Percentiles rank a stretch among this genome's conserved stretches.
These are phyloP conservation scores for Otatea glauca DNA, from an alignment of 176 grass and related monocot genomes.

Conservation along the genomic window DNA sequence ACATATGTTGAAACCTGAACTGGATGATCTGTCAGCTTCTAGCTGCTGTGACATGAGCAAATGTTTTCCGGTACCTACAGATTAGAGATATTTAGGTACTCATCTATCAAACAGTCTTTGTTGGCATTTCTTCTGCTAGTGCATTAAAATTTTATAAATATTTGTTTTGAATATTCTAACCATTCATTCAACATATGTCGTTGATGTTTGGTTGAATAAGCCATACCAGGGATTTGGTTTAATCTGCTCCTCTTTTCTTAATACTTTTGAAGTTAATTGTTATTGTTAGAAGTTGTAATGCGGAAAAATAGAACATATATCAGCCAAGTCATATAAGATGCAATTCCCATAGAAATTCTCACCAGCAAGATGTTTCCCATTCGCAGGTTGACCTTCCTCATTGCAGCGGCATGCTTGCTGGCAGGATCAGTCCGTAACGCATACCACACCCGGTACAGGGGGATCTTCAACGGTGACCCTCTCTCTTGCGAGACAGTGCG, in stretches of 20 bases:
- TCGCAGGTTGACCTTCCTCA: constrained; percentile 76
- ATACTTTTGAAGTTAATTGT: neutral
- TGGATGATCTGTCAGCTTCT: neutral
- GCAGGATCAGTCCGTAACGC: constrained; percentile 85
- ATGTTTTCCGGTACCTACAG: neutral
- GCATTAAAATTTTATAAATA: neutral
- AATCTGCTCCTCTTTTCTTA: neutral
- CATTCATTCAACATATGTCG: neutral
- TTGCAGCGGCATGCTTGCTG: constrained; percentile 74
- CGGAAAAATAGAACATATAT: neutral
- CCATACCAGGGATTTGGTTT: neutral
- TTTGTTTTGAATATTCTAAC: neutral
- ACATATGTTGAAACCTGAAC: constrained; percentile 3
- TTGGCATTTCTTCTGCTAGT: neutral
- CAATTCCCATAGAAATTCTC: neutral
- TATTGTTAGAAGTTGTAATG: neutral
- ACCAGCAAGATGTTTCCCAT: neutral
- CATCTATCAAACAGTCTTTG: neutral
- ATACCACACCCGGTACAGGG: constrained; percentile 87
- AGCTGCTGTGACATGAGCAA: neutral
- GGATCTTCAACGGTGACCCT: constrained; percentile 29
- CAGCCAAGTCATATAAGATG: constrained; percentile 8
- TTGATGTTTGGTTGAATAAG: neutral
- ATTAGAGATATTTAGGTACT: neutral
- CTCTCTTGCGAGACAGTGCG: constrained; percentile 84